Percentiles rank a stretch among this genome's conserved stretches.
Conservation (phyloP, 305 asterid genomes). For the Rubia tinctorum region DNA sequence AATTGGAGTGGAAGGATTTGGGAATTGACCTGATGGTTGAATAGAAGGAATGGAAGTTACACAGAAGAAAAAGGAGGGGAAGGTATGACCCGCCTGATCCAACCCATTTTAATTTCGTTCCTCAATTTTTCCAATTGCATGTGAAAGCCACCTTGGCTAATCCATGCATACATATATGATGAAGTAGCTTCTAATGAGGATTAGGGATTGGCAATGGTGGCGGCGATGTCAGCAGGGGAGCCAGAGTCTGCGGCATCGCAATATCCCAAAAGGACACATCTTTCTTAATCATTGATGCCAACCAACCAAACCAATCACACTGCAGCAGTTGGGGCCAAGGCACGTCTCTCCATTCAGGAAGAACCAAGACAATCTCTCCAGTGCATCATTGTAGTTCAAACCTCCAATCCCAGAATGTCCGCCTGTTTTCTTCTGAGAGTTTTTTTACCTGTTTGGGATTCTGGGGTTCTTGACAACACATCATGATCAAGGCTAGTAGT, state of each 20-base stretch:
- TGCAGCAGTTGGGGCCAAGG: conserved; percentile 53
- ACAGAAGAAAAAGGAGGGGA: too few species aligned
- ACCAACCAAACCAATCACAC: conserved; percentile 58
- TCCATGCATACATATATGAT: not conserved
- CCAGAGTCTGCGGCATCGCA: conserved; percentile 36
- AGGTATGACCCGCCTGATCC: too few species aligned
- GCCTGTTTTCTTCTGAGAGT: conserved; percentile 32
- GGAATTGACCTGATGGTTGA: too few species aligned
- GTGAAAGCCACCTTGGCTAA: not conserved
- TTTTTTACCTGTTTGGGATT: conserved; percentile 32
- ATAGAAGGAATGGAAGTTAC: too few species aligned
- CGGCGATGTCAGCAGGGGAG: not conserved
- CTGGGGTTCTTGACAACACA: conserved; percentile 15
- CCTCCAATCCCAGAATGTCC: conserved; percentile 52
- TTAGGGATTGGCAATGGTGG: not conserved
- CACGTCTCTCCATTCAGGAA: conserved; percentile 60
- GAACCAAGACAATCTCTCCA: conserved; percentile 47
- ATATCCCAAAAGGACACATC: conserved; percentile 48
- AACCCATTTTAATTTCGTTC: too few species aligned
- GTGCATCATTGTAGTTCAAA: conserved; percentile 59
- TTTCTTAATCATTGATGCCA: conserved; percentile 49
- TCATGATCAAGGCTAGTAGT: not conserved
- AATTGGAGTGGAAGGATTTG: too few species aligned
- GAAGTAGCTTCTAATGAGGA: not conserved
- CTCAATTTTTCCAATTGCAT: not conserved